Base-by-base conservation (phyloP, 176 grass and related monocot genomes). In the Carex kokanica region DNA sequence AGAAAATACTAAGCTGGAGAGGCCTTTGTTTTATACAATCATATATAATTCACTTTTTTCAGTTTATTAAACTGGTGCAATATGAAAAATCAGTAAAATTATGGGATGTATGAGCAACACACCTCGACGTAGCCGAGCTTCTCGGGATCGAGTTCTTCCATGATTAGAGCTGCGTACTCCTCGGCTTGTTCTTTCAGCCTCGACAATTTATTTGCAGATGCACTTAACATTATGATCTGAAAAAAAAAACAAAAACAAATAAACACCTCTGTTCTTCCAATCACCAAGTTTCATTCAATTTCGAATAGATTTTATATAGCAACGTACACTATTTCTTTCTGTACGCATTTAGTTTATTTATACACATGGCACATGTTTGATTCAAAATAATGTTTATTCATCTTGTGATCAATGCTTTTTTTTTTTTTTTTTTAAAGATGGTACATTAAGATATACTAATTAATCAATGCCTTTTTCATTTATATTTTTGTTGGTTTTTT, bases 91-190 rank as follows among this genome's bases (percentile, higher is more conserved):
- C 18, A 61, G 20, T 61, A 23, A 61, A 8, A 61, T 18, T 24
- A 23, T 25, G 11, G 3, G 10, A 21, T 74, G 70, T 74, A 0
- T 31, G 9, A 31, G 40, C 67, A 27, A 85, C 73, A 85, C 64
- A 98, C 95, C 90, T 98, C 95, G 71, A 98, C 91, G 92, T 98
- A 98, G 73, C 95, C 95, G 27, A 98, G 92, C 40, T 77, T 85
- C 89, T 98, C 95, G 7, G 95, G 95, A 83, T 98, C 95, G 23
- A 98, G 85, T 23, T 98, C 95, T 85, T 98, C 95, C 92, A 98
- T 98, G 87, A 98, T 98, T 60, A 98, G 82, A 45, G 95, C 92
- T 27, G 95, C 95, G 25, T 98, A 98, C 49, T 94, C 95, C 83
- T 98, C 90, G 57, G 92, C 95, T 85, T 98, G 95, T 65, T 98